Evolutionary conservation across 2,329 filamentous ascomycete genomes (phyloP).

Genomic region (Fulvia fulva): DNA sequence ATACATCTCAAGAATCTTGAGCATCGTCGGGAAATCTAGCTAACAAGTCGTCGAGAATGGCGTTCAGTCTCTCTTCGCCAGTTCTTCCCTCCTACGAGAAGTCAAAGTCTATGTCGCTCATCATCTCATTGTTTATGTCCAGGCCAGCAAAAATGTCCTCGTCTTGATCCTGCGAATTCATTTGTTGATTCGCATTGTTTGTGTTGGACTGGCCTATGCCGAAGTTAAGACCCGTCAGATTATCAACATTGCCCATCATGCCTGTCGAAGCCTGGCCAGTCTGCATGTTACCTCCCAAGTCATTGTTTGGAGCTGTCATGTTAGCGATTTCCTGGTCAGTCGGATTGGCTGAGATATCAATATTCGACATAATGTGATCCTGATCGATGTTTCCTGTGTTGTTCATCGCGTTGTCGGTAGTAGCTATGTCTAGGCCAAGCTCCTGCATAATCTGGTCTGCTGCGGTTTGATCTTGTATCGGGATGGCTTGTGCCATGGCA

Average conservation of each 20-base stretch:
- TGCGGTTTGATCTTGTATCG: conserved; percentile 17
- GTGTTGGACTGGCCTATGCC: conserved; percentile 17
- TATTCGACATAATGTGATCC: conserved; percentile 13
- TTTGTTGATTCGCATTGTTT: conserved; percentile 26
- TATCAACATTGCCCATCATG: conserved; percentile 14
- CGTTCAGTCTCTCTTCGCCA: not conserved
- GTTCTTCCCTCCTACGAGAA: conserved; percentile 14
- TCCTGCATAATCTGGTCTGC: conserved; percentile 35
- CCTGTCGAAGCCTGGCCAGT: not conserved
- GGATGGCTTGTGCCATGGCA: conserved; percentile 24
- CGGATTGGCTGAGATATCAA: conserved; percentile 17
- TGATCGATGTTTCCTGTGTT: conserved; percentile 12
- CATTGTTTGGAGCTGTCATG: conserved; percentile 17
- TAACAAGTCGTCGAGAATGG: not conserved
- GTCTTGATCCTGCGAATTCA: conserved; percentile 31
- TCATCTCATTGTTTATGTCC: conserved; percentile 27
- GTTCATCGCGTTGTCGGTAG: conserved; percentile 11
- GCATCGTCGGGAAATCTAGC: not conserved
- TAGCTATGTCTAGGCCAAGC: conserved; percentile 28
- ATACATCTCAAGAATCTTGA: no score
- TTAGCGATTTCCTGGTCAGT: conserved; percentile 24
- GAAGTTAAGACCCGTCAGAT: conserved; percentile 9
- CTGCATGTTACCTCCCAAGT: conserved; percentile 20
- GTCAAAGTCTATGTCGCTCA: conserved; percentile 26
- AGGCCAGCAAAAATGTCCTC: conserved; percentile 44